These are phyloP conservation scores for Odontarrhena argentea DNA, from an alignment of 345 rosid genomes.

Conservation along the genomic window DNA sequence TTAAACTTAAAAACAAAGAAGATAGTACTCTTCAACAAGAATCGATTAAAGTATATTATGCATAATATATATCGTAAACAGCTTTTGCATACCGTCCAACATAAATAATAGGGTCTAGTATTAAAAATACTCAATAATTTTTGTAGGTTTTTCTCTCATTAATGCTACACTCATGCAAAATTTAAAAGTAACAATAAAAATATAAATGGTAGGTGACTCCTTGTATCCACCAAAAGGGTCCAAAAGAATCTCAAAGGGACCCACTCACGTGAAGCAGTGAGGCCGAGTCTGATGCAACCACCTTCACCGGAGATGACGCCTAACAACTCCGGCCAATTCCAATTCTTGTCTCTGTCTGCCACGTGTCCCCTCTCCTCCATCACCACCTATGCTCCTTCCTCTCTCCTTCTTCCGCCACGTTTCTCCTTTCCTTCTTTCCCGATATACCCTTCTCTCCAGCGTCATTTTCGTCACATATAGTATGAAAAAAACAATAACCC, in stretches of 20 bases:
- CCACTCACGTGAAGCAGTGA: constrained; percentile 8
- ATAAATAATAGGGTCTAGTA: neutral
- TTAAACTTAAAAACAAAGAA: constrained; percentile 8
- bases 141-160: neutral
- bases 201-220: constrained; percentile 33
- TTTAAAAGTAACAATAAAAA: constrained; percentile 23
- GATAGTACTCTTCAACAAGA: constrained; percentile 27
- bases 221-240: constrained; percentile 38
- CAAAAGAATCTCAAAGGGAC: constrained; percentile 30
- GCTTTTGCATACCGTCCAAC: constrained; percentile 16
- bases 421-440: constrained; percentile 9
- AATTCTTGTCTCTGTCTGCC: constrained; percentile 37
- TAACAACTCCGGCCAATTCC: constrained; percentile 35
- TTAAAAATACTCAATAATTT: constrained; percentile 6
- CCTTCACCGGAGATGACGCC: constrained; percentile 30
- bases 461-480: neutral
- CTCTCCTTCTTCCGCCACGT: constrained; percentile 40
- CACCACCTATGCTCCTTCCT: constrained; percentile 39
- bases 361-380: constrained; percentile 35
- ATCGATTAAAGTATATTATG: neutral
- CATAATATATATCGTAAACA: constrained; percentile 24
- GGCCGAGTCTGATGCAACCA: neutral
- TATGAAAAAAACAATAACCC: neutral
- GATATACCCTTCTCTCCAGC: constrained; percentile 7
- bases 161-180: constrained; percentile 39